A percentile compares a stretch with the other conserved stretches of the same genome.
phyloP scores from a whole-genome alignment of 352 stramenopile species.

The Pseudoperonospora humuli region DNA sequence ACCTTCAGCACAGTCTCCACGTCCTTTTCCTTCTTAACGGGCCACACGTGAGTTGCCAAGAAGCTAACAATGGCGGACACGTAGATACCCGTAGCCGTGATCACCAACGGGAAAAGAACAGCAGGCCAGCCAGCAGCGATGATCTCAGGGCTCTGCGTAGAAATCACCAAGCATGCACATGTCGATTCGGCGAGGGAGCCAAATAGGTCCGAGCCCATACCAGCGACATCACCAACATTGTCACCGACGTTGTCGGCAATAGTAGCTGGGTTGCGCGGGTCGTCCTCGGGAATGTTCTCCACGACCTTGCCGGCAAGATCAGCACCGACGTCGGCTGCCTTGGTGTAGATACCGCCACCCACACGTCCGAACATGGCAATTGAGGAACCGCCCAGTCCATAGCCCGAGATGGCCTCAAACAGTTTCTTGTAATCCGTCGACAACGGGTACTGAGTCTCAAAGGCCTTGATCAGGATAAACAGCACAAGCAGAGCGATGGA shows the following conservation, averaged over 20 bases:
- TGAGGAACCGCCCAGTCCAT: conserved; percentile 95
- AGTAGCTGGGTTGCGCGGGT: conserved; percentile 98
- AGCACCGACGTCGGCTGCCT: conserved; percentile 98
- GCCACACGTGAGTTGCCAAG: conserved; percentile 94
- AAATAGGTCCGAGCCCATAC: conserved; percentile 99
- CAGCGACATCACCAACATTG: conserved; percentile 99
- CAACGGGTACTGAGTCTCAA: conserved; percentile 88
- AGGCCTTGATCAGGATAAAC: conserved; percentile 93
- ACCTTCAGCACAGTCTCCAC: conserved; percentile 97
- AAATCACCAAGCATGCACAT: conserved; percentile 97
- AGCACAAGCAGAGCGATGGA: conserved; percentile 96
- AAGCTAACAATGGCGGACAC: conserved; percentile 95
- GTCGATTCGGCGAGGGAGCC: conserved; percentile 98
- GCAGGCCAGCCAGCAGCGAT: conserved; percentile 90
- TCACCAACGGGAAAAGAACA: conserved; percentile 95
- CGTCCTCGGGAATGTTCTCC: conserved; percentile 98
- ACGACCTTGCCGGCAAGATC: conserved; percentile 99
- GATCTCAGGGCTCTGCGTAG: conserved; percentile 86
- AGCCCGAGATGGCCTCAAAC: conserved; percentile 96
- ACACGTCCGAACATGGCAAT: conserved; percentile 99
- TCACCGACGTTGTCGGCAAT: conserved; percentile 99
- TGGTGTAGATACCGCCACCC: conserved; percentile 99
- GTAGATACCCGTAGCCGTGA: conserved; percentile 95
- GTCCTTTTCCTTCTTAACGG: conserved; percentile 92
- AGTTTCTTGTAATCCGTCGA: conserved; percentile 79